Evolutionary conservation across 768 basidiomycete genomes (phyloP).

Genomic region (Phylloporus arenicola): DNA sequence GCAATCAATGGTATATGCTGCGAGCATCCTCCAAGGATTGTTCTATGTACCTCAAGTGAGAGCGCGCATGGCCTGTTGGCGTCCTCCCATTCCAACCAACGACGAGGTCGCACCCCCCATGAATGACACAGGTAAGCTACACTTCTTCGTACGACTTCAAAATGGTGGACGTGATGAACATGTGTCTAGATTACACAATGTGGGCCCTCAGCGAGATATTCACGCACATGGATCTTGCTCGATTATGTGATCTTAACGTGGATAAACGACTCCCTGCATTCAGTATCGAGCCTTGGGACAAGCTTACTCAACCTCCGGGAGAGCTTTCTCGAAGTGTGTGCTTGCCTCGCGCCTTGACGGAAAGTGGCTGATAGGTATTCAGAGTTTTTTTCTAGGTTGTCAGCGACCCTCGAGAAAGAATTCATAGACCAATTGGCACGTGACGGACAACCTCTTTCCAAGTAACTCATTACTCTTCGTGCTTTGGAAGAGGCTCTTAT

Average conservation of each 20-base stretch:
- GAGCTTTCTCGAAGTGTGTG: slow-evolving; percentile 40
- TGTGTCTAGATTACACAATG: slow-evolving; percentile 40
- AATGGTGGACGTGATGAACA: not conserved
- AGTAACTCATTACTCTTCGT: slow-evolving; percentile 11
- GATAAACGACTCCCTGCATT: slow-evolving; percentile 46
- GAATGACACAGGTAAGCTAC: slow-evolving; percentile 34
- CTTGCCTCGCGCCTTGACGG: not conserved
- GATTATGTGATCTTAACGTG: slow-evolving; percentile 51
- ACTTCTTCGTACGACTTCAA: slow-evolving; percentile 1
- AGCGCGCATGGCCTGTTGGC: slow-evolving; percentile 35
- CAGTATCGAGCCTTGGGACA: slow-evolving; percentile 37
- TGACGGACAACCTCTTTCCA: slow-evolving; percentile 28
- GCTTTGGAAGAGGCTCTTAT: slow-evolving; percentile 2
- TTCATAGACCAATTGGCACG: slow-evolving; percentile 35
- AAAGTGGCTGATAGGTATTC: slow-evolving; percentile 6
- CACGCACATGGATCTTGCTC: slow-evolving; percentile 63
- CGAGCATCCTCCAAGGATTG: slow-evolving; percentile 49
- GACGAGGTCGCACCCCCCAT: slow-evolving; percentile 24
- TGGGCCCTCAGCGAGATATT: slow-evolving; percentile 63
- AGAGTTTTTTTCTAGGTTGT: slow-evolving; percentile 50
- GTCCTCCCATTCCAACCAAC: slow-evolving; percentile 20
- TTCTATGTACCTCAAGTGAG: slow-evolving; percentile 72
- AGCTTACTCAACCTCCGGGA: slow-evolving; percentile 33
- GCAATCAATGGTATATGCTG: slow-evolving; percentile 50
- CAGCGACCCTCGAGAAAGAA: slow-evolving; percentile 41